Conservation (phyloP, 805 yeast genomes). For the Blastobotrys muscicola region DNA sequence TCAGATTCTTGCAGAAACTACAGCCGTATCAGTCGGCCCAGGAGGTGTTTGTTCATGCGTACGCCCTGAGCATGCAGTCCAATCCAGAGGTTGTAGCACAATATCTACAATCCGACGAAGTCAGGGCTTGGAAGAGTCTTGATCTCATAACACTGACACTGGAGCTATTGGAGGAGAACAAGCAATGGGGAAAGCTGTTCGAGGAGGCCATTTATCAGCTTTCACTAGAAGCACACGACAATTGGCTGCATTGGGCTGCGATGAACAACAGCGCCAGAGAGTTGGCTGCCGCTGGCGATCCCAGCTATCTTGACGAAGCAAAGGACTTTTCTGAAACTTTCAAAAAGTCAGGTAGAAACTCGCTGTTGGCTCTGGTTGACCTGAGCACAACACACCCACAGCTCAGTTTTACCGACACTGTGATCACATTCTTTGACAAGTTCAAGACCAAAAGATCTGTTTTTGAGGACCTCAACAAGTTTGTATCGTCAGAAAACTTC, state of each 20-base stretch:
- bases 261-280: constrained; percentile 37
- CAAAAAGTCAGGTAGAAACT: constrained; percentile 41
- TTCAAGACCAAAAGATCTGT: constrained; percentile 57
- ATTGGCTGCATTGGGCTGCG: constrained; percentile 65
- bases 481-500: constrained; percentile 19
- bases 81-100: constrained; percentile 31
- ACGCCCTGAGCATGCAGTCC: constrained; percentile 35
- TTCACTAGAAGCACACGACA: constrained; percentile 48
- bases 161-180: constrained; percentile 35
- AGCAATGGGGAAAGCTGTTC: constrained; percentile 38
- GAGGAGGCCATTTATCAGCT: constrained; percentile 35
- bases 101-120: constrained; percentile 16
- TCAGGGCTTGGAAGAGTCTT: constrained; percentile 37
- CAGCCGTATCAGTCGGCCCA: constrained; percentile 50
- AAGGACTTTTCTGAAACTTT: not conserved
- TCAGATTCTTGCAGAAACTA: constrained; percentile 43
- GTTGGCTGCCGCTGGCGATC: not conserved
- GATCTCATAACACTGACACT: constrained; percentile 41
- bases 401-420: constrained; percentile 4
- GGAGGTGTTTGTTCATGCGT: constrained; percentile 52
- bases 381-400: constrained; percentile 22
- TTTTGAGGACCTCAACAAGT: constrained; percentile 44
- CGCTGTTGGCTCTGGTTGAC: constrained; percentile 45
- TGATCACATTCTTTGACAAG: constrained; percentile 34
- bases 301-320: not conserved